These are phyloP conservation scores for Agroathelia rolfsii DNA, from an alignment of 1,284 basidiomycete genomes.

Conservation along the genomic window DNA sequence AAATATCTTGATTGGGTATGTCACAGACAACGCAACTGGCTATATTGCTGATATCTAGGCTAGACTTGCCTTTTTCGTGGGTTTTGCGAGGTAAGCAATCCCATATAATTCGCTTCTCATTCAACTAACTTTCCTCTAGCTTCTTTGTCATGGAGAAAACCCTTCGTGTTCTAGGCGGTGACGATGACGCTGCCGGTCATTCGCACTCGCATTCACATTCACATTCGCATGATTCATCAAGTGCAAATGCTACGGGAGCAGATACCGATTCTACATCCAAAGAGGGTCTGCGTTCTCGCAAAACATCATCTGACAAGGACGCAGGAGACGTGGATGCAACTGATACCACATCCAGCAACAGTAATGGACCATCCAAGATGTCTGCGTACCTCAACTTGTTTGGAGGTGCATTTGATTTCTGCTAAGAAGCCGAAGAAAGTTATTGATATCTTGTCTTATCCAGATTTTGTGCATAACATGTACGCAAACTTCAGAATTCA, in stretches of 20 bases:
- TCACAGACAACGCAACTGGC: conserved; percentile 11
- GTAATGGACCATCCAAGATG: conserved; percentile 62
- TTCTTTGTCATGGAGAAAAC: conserved; percentile 91
- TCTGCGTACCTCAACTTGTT: conserved; percentile 87
- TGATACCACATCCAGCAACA: conserved; percentile 18
- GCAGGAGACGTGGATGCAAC: conserved; percentile 13
- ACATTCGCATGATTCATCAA: conserved; percentile 24
- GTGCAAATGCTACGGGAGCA: conserved; percentile 26
- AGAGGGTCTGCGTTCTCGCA: conserved; percentile 29
- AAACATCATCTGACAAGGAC: conserved; percentile 16
- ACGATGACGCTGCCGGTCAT: conserved; percentile 30
- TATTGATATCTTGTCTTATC: too few species aligned
- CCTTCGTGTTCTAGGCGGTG: conserved; percentile 66
- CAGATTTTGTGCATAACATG: conserved; percentile 87
- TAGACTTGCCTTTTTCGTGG: conserved; percentile 8
- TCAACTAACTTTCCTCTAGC: too few species aligned
- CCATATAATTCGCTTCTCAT: conserved; percentile 76
- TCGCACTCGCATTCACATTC: conserved; percentile 54
- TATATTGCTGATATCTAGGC: conserved; percentile 1
- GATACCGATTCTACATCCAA: conserved; percentile 19
- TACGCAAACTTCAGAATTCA: too few species aligned
- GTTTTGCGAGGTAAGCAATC: conserved; percentile 58
- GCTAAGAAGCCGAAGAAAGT: too few species aligned
- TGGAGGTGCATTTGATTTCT: too few species aligned
- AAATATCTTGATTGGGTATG: conserved; percentile 79